phyloP scores from a whole-genome alignment of 345 rosid species.

The Citropsis articulata region DNA sequence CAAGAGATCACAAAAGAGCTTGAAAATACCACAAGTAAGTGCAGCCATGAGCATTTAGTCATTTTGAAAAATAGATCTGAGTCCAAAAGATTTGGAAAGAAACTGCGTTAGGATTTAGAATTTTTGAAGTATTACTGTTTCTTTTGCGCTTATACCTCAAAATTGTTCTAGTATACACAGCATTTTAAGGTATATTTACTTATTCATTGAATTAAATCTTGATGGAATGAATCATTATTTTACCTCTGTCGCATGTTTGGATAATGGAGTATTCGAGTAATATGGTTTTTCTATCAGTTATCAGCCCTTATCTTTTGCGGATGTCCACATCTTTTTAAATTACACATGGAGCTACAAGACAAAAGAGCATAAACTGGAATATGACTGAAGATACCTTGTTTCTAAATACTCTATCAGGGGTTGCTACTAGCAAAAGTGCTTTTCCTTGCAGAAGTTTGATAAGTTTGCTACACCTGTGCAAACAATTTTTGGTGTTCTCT shows the following conservation, averaged over 20 bases:
- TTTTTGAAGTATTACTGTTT: not conserved
- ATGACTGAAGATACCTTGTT: no score
- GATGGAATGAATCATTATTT: not conserved
- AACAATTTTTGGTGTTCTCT: no score
- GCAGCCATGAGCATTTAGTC: not conserved
- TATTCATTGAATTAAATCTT: not conserved
- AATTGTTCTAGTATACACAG: not conserved
- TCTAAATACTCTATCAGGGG: no score
- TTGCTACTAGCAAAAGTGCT: no score
- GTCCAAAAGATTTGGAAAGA: not conserved
- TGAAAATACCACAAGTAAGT: conserved; percentile 89
- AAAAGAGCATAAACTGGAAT: no score
- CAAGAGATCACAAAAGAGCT: conserved; percentile 83
- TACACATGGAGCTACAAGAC: no score
- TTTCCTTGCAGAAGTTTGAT: no score
- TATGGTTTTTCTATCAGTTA: not conserved
- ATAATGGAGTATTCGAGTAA: not conserved
- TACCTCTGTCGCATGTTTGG: not conserved
- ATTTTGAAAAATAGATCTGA: not conserved
- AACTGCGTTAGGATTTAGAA: not conserved
- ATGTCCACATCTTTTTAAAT: no score
- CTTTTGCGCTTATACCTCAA: not conserved
- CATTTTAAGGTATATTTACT: not conserved
- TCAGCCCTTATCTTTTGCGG: no score
- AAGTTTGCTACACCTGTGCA: no score